Evolutionary conservation across 192 early-diverging fungal genomes (phyloP).

Genomic region (Pilaira anomala): DNA sequence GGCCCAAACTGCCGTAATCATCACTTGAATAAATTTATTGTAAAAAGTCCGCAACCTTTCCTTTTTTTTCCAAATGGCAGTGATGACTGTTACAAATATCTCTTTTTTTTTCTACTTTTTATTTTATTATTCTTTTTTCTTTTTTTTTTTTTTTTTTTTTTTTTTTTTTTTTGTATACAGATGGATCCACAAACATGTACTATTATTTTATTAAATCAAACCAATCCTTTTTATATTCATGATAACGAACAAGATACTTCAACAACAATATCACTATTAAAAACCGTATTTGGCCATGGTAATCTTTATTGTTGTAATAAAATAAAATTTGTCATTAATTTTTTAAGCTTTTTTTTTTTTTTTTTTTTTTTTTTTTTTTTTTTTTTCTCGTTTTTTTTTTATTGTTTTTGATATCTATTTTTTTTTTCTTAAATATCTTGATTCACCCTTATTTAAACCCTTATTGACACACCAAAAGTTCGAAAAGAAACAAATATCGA

Average conservation of each 20-base stretch:
- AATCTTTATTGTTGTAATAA: background rate
- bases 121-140: too few relatives aligned
- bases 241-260: slow-evolving; percentile 3
- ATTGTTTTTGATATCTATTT: background rate
- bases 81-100: too few relatives aligned
- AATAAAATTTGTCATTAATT: too few relatives aligned
- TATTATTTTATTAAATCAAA: slow-evolving; percentile 12
- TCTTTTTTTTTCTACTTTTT: too few relatives aligned
- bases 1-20: too few relatives aligned
- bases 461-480: background rate
- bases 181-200: slow-evolving; percentile 13
- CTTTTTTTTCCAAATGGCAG: too few relatives aligned
- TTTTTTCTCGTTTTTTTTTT: background rate
- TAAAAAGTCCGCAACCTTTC: too few relatives aligned
- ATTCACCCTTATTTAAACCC: background rate
- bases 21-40: too few relatives aligned
- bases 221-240: slow-evolving; percentile 3
- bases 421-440: background rate
- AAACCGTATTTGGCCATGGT: slow-evolving; percentile 15
- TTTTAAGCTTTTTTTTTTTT: background rate
- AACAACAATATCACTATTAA: background rate
- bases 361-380: background rate
- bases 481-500: slow-evolving; percentile 13
- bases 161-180: too few relatives aligned
- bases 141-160: too few relatives aligned